A percentile compares a stretch with the other conserved stretches of the same genome.
These are phyloP conservation scores for Lepiota subincarnata DNA, from an alignment of 768 basidiomycete genomes.

Conservation along the genomic window DNA sequence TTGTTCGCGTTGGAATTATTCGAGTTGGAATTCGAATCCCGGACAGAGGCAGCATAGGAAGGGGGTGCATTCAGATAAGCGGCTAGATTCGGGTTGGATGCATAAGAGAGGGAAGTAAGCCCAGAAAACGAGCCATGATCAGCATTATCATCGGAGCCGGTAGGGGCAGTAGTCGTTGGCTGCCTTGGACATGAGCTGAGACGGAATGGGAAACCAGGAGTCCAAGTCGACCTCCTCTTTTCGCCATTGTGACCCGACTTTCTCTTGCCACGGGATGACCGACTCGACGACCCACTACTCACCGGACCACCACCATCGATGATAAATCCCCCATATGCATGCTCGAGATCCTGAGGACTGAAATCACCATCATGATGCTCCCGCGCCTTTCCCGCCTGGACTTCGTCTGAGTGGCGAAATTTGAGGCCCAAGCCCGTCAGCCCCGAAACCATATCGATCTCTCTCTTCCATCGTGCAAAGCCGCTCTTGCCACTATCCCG, in stretches of 20 bases:
- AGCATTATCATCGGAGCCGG: neutral
- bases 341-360: constrained; percentile 23
- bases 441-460: constrained; percentile 31
- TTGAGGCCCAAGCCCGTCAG: constrained; percentile 32
- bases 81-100: constrained; percentile 18
- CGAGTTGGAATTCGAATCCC: constrained; percentile 9
- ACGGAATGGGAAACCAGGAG: constrained; percentile 1
- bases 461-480: constrained; percentile 42
- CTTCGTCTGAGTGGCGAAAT: constrained; percentile 37
- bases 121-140: constrained; percentile 7
- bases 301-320: constrained; percentile 5
- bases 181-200: neutral
- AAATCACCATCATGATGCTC: constrained; percentile 19
- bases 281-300: constrained; percentile 4
- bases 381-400: constrained; percentile 16
- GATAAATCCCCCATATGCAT: constrained; percentile 13
- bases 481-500: constrained; percentile 32
- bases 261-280: neutral
- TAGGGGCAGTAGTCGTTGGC: neutral
- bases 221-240: neutral
- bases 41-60: constrained; percentile 26
- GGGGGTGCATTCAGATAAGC: constrained; percentile 21
- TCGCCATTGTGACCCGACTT: neutral
- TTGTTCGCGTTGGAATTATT: neutral
- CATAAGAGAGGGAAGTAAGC: constrained; percentile 20